phyloP scores from a whole-genome alignment of 2,329 filamentous ascomycete genomes.

The Geosmithia putterillii region DNA sequence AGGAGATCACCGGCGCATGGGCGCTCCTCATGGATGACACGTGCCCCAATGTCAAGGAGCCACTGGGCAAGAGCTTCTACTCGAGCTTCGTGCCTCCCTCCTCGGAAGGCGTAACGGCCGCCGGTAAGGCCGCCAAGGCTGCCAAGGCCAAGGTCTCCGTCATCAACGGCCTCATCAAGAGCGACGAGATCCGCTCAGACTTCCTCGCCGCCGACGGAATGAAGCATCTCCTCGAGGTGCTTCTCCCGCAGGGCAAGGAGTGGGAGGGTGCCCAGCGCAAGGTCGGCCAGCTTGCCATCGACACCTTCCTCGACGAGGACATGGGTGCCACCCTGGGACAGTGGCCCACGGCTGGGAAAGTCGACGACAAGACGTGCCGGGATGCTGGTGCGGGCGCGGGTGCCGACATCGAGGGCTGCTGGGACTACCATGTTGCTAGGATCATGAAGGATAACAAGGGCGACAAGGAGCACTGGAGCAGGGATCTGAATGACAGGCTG shows the following conservation, averaged over 20 bases:
- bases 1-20: conserved; percentile 37
- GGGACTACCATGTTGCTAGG: conserved; percentile 39
- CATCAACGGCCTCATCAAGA: conserved; percentile 44
- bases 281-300: conserved; percentile 45
- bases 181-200: conserved; percentile 34
- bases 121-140: conserved; percentile 7
- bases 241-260: conserved; percentile 30
- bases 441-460: conserved; percentile 23
- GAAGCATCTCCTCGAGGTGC: conserved; percentile 37
- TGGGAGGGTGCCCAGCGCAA: conserved; percentile 40
- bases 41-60: conserved; percentile 18
- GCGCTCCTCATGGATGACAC: conserved; percentile 20
- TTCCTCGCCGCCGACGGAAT: conserved; percentile 45
- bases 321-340: conserved; percentile 46
- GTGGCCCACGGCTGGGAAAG: conserved; percentile 33
- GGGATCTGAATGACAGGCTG: conserved; percentile 24
- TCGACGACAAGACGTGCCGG: conserved; percentile 22
- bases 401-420: conserved; percentile 38
- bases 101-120: conserved; percentile 2
- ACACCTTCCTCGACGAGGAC: conserved; percentile 54
- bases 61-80: conserved; percentile 27
- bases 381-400: conserved; percentile 12
- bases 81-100: conserved; percentile 20
- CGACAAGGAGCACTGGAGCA: conserved; percentile 31
- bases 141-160: conserved; percentile 31